Evolutionary conservation across 2,329 filamentous ascomycete genomes (phyloP).

Genomic region (Colletotrichum sansevieriae): DNA sequence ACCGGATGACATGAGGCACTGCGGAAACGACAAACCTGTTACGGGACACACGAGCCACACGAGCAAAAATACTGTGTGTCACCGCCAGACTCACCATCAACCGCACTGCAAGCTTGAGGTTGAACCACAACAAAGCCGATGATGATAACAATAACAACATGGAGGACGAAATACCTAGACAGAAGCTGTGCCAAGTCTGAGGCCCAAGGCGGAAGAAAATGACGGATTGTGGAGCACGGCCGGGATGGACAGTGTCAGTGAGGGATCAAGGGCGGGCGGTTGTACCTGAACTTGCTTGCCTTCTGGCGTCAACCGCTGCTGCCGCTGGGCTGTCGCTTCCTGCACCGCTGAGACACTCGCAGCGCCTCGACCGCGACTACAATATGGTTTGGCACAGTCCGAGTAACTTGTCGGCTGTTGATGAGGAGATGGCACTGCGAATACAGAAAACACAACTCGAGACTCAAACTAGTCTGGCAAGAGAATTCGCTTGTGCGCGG

Average conservation of each 20-base stretch:
- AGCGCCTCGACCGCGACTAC: constrained; percentile 17
- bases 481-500: background rate
- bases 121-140: constrained; percentile 31
- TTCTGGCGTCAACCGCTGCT: constrained; percentile 31
- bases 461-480: background rate
- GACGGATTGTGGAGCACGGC: constrained; percentile 36
- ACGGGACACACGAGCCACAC: constrained; percentile 13
- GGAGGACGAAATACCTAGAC: constrained; percentile 7
- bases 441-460: background rate
- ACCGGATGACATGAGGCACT: constrained; percentile 32
- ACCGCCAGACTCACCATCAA: constrained; percentile 1
- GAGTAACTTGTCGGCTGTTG: constrained; percentile 1
- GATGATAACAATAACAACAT: constrained; percentile 29
- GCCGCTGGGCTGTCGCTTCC: constrained; percentile 21
- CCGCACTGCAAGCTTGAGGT: background rate
- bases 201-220: constrained; percentile 31
- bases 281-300: constrained; percentile 11
- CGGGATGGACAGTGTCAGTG: constrained; percentile 28
- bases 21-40: constrained; percentile 25
- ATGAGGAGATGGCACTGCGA: constrained; percentile 8
- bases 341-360: constrained; percentile 21
- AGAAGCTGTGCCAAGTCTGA: constrained; percentile 30
- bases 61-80: background rate
- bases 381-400: constrained; percentile 5
- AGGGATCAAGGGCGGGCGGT: constrained; percentile 5